Percentiles rank a stretch among this genome's conserved stretches.
Evolutionary conservation across 176 grass and related monocot genomes (phyloP).

Genomic region (Lolium perenne): DNA sequence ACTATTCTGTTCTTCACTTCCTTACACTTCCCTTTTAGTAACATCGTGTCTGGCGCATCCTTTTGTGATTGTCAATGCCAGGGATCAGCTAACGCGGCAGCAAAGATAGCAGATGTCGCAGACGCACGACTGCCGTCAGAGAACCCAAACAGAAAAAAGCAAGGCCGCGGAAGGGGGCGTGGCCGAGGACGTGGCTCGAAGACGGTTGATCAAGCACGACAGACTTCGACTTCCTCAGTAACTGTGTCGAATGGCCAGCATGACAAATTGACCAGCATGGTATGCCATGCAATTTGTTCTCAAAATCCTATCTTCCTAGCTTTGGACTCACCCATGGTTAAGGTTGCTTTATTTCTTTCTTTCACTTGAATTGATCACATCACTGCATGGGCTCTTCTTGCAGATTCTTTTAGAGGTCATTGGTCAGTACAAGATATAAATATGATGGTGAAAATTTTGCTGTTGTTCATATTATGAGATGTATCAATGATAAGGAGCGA

Average conservation of each 20-base stretch:
- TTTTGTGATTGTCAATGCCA: slow-evolving; percentile 50
- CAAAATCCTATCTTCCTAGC: neutral
- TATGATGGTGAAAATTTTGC: slow-evolving; percentile 18
- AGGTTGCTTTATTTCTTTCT: slow-evolving; percentile 4
- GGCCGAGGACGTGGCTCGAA: slow-evolving; percentile 80
- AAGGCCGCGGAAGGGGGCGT: slow-evolving; percentile 86
- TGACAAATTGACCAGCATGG: slow-evolving; percentile 72
- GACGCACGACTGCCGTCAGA: slow-evolving; percentile 58
- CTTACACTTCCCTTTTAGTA: neutral
- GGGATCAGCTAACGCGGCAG: slow-evolving; percentile 60
- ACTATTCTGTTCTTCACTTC: slow-evolving; percentile 19
- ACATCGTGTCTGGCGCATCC: slow-evolving; percentile 27
- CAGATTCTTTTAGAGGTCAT: neutral
- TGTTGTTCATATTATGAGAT: slow-evolving; percentile 9
- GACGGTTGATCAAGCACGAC: slow-evolving; percentile 61
- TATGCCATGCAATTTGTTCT: slow-evolving; percentile 32
- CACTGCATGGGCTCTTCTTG: slow-evolving; percentile 1
- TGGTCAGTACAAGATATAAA: neutral
- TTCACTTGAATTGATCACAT: slow-evolving; percentile 5
- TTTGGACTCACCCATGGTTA: neutral
- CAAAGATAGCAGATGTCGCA: slow-evolving; percentile 58
- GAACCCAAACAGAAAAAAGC: slow-evolving; percentile 75
- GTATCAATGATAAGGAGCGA: neutral
- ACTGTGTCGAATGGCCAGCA: slow-evolving; percentile 71
- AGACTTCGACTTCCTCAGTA: slow-evolving; percentile 47